A percentile compares a stretch with the other conserved stretches of the same genome.
Conservation (phyloP, 2,329 filamentous ascomycete genomes). For the Xylaria sp. region DNA sequence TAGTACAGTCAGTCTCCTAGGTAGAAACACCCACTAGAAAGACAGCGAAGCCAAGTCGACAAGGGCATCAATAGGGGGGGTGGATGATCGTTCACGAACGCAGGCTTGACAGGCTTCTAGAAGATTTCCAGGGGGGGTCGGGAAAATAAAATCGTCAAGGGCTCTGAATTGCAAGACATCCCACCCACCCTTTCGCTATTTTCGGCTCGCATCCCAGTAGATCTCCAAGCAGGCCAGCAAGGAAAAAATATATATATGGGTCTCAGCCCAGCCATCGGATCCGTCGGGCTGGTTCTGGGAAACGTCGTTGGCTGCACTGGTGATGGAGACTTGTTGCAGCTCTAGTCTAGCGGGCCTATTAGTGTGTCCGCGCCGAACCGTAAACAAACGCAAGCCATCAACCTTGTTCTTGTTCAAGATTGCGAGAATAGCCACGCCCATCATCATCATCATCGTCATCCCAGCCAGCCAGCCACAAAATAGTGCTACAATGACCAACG, state of each 20-base stretch:
- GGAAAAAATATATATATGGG: slow-evolving; percentile 40
- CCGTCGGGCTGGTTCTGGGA: slow-evolving; percentile 44
- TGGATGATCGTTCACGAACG: slow-evolving; percentile 1
- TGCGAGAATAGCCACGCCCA: slow-evolving; percentile 1
- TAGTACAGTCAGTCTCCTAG: not conserved
- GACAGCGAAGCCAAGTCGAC: slow-evolving; percentile 15
- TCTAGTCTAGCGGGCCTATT: slow-evolving; percentile 4
- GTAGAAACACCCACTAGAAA: not conserved
- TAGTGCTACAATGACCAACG: not conserved
- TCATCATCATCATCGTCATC: not conserved
- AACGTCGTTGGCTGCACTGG: slow-evolving; percentile 26
- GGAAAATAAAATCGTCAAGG: slow-evolving; percentile 30
- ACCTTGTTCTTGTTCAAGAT: not conserved
- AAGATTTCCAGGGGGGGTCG: slow-evolving; percentile 34
- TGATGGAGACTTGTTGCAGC: slow-evolving; percentile 21
- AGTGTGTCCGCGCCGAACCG: slow-evolving; percentile 10
- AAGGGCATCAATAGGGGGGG: slow-evolving; percentile 22
- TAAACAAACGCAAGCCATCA: not conserved
- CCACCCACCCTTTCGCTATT: slow-evolving; percentile 37
- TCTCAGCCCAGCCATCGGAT: slow-evolving; percentile 45
- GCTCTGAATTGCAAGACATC: slow-evolving; percentile 10
- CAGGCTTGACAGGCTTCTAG: slow-evolving; percentile 35
- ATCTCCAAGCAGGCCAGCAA: slow-evolving; percentile 44
- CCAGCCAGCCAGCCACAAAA: slow-evolving; percentile 9
- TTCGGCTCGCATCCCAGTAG: slow-evolving; percentile 43